Evolutionary conservation across 2,329 filamentous ascomycete genomes (phyloP).

Genomic region (Clonostachys rosea): DNA sequence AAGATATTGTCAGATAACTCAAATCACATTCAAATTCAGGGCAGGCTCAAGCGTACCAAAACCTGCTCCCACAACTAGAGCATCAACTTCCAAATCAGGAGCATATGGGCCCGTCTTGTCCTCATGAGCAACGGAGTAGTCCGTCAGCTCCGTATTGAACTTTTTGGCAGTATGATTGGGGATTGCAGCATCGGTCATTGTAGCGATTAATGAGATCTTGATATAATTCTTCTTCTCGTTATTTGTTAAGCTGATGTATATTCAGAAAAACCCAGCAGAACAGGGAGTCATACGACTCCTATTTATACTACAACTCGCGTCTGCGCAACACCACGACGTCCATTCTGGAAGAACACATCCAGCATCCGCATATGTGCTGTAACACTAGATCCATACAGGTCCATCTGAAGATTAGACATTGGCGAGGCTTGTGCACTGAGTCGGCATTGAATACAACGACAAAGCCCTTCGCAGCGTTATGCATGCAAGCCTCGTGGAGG

Average conservation of each 20-base stretch:
- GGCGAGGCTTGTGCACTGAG: too few relatives aligned
- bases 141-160: constrained; percentile 33
- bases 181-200: neutral
- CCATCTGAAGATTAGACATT: too few relatives aligned
- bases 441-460: too few relatives aligned
- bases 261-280: neutral
- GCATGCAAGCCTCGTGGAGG: too few relatives aligned
- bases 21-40: neutral
- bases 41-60: constrained; percentile 22
- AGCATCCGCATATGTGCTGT: too few relatives aligned
- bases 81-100: constrained; percentile 35
- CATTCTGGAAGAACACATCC: too few relatives aligned
- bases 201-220: neutral
- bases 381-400: too few relatives aligned
- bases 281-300: neutral
- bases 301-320: too few relatives aligned
- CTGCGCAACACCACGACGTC: too few relatives aligned
- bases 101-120: constrained; percentile 31
- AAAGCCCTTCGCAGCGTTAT: too few relatives aligned
- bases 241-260: neutral
- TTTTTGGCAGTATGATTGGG: constrained; percentile 16
- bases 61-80: constrained; percentile 37
- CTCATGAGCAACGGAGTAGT: constrained; percentile 23
- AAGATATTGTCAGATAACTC: neutral
- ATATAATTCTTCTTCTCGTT: neutral